Evolutionary conservation across 495 filamentous ascomycete genomes (phyloP).

Genomic region (Elaphomyces granulatus): DNA sequence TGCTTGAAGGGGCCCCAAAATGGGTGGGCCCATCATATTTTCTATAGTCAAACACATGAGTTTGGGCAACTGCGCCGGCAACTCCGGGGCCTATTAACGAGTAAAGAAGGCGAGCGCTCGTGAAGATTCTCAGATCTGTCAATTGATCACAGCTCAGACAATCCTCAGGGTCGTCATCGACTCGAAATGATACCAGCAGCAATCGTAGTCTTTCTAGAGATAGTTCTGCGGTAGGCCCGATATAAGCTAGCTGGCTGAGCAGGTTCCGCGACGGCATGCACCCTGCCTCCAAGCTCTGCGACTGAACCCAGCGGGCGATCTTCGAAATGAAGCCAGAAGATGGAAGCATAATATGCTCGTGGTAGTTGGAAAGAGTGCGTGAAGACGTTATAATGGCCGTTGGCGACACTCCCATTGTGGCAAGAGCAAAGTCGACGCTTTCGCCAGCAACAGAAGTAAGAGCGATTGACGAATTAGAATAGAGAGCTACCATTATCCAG

Average conservation of each 20-base stretch:
- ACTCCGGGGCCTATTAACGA: slow-evolving; percentile 68
- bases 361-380: slow-evolving; percentile 51
- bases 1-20: slow-evolving; percentile 72
- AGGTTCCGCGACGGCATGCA: slow-evolving; percentile 40
- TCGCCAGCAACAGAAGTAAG: slow-evolving; percentile 73
- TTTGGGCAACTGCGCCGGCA: slow-evolving; percentile 74
- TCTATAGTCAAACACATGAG: slow-evolving; percentile 77
- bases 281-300: slow-evolving; percentile 52
- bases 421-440: slow-evolving; percentile 52
- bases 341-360: slow-evolving; percentile 37
- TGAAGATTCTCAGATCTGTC: slow-evolving; percentile 66
- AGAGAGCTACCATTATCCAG: slow-evolving; percentile 70
- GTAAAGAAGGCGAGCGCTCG: slow-evolving; percentile 68
- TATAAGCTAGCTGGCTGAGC: slow-evolving; percentile 32
- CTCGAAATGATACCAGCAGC: slow-evolving; percentile 27
- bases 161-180: slow-evolving; percentile 17
- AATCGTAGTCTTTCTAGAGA: slow-evolving; percentile 57
- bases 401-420: slow-evolving; percentile 58
- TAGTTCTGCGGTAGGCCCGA: slow-evolving; percentile 47
- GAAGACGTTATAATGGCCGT: slow-evolving; percentile 75
- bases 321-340: slow-evolving; percentile 38
- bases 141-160: slow-evolving; percentile 51
- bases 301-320: slow-evolving; percentile 54
- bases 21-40: slow-evolving; percentile 43
- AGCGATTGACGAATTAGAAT: slow-evolving; percentile 68